Evolutionary conservation across 2,329 filamentous ascomycete genomes (phyloP), one percentile per base, ranked within the genome.

Genomic region (Neophaeococcomyces aloes): DNA sequence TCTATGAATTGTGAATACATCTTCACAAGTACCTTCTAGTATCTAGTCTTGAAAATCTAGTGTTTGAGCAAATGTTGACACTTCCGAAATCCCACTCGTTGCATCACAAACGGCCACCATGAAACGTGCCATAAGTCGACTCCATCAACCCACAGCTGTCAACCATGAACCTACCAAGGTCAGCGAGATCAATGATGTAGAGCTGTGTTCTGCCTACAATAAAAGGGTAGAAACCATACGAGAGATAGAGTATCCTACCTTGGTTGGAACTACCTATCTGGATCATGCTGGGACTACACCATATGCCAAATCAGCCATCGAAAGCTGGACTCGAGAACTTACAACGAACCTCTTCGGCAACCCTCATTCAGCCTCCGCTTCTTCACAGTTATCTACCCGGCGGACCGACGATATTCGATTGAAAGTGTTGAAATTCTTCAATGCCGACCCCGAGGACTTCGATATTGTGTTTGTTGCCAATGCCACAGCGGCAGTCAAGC

Each of bases 281-380:
- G 89, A 96, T 56, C 88, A 96, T 81, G 87, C 87, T 0, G 89
- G 87, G n/a, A 85, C 86, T n/a, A 89, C 88, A 0, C 69, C 83
- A 1, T 86, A 83, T 58, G 71, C 86, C 32, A 89, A 83, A 61
- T 87, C 84, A 23, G 65, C 91, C 18, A 79, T 96, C 61, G 82
- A 89, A 52, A 70, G 67, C 18, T 94, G 94, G 63, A 78, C 85
- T 7, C 62, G 66, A n/a, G 84, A 91, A 47, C 81, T 95, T 73
- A 80, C 81, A 19, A 69, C 75, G 3, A 83, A 79, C 54, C 68
- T 96, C 0, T 87, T 88, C 53, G 89, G 88, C 29, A 96, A 96
- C 50, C 89, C 89, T 1, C 89, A 96, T 63, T 95, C 89, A 1
- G 81, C 78, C 38, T 94, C 88, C 2, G 68, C 74, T 11, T 81